Evolutionary conservation across 768 basidiomycete species (phyloP), one percentile per base, ranked within the genome.

Genomic region (Phaeotremella skinneri): DNA sequence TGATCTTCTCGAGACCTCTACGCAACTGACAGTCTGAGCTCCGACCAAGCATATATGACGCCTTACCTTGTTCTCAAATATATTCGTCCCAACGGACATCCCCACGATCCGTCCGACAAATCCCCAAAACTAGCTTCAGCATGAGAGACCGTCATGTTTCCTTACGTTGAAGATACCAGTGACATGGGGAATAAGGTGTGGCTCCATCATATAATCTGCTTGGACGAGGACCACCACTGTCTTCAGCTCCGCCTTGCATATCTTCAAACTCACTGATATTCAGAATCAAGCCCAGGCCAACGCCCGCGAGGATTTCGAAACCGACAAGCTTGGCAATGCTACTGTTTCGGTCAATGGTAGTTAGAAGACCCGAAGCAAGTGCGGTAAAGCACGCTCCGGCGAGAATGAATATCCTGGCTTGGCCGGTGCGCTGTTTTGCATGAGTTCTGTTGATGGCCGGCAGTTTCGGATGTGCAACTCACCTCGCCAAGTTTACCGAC

Each of bases 1-100:
- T 37, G 50, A 63, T 52, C 6, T 45, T 27, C 9, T 57, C 26
- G 9, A 64, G 57, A 27, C 31, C 43, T 13, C 31, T 32, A 21
- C 58, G 56, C 20, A 68, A 41, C 66, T 67, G 47, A 26, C 2
- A 14, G 4, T 16, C 27, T 43, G 20, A 62, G 37, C 42, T 14
- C 29, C 31, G 4, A 49, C 21, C 6, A 2, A 20, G 26, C 21
- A 11, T 30, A 20, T n/a, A 30, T 5, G 2, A n/a, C 41, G 4
- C 27, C 60, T 53, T 26, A 64, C 66, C 54, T 65, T 62, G 60
- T 73, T 73, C 42, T 64, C 59, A 61, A 73, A 73, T 17, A 73
- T 58, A 41, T 59, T 64, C 2, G 71, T 73, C 13, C 58, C 64
- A 3, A 62, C 55, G 4, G 67, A 67, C 58, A 72, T 66, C 20